Evolutionary conservation across 192 early-diverging fungal species (phyloP).

Genomic region (Entomortierella lignicola): DNA sequence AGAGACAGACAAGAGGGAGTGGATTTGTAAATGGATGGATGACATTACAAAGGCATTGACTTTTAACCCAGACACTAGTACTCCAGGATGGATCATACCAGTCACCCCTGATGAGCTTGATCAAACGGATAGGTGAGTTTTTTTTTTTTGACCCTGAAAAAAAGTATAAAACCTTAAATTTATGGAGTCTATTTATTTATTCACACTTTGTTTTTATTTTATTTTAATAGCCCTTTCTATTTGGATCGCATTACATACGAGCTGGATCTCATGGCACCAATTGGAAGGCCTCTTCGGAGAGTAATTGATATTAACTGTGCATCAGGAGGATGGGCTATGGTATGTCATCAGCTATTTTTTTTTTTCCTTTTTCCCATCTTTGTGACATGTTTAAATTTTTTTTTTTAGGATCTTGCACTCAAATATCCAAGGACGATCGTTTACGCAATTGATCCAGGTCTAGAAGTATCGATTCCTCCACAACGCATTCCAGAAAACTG

Average conservation of each 20-base stretch:
- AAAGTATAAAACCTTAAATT: too few species aligned
- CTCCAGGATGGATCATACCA: conserved; percentile 47
- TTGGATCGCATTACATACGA: conserved; percentile 46
- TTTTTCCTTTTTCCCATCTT: not conserved
- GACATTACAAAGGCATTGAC: conserved; percentile 17
- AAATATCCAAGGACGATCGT: conserved; percentile 41
- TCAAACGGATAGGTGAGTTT: conserved; percentile 20
- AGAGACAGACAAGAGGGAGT: conserved; percentile 31
- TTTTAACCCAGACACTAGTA: conserved; percentile 27
- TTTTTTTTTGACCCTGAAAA: not conserved
- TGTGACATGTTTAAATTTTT: too few species aligned
- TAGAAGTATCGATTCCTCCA: conserved; percentile 14
- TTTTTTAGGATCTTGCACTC: conserved; percentile 44
- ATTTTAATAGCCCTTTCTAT: conserved; percentile 28
- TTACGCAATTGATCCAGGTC: conserved; percentile 23
- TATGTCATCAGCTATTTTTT: conserved; percentile 3
- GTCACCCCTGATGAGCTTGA: conserved; percentile 34
- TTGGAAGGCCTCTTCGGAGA: conserved; percentile 36
- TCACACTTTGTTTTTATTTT: not conserved
- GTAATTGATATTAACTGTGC: conserved; percentile 48
- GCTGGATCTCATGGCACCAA: conserved; percentile 40
- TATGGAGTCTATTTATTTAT: too few species aligned
- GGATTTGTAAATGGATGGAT: conserved; percentile 36
- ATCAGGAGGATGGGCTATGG: conserved; percentile 50
- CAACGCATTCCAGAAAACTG: conserved; percentile 32